These are phyloP conservation scores for Tricladium varicosporioides DNA, from an alignment of 2,329 filamentous ascomycete genomes.

Conservation along the genomic window DNA sequence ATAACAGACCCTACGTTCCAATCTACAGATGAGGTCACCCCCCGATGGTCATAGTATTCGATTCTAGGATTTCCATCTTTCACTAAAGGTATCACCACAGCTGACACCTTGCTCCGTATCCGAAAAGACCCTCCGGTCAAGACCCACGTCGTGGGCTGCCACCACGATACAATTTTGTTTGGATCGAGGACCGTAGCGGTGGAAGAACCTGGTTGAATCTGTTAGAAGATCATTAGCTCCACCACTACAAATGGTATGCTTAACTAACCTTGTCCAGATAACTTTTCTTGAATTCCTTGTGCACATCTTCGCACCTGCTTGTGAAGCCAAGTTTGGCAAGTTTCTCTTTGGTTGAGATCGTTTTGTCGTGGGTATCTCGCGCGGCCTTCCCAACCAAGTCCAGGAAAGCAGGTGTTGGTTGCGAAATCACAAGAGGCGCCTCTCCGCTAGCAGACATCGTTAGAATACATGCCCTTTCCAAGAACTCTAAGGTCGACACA, in stretches of 20 bases:
- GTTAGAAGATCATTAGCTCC: slow-evolving; percentile 10
- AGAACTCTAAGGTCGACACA: background rate
- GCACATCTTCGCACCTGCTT: slow-evolving; percentile 11
- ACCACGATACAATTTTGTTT: slow-evolving; percentile 16
- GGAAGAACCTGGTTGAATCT: slow-evolving; percentile 11
- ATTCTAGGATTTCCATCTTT: slow-evolving; percentile 13
- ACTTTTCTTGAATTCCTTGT: slow-evolving; percentile 14
- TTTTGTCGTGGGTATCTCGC: slow-evolving; percentile 11
- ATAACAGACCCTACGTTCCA: slow-evolving; percentile 13
- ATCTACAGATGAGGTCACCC: slow-evolving; percentile 9
- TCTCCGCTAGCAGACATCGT: slow-evolving; percentile 1
- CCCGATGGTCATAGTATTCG: slow-evolving; percentile 14
- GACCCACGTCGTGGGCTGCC: slow-evolving; percentile 4
- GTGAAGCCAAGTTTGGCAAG: slow-evolving; percentile 13
- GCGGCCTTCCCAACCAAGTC: slow-evolving; percentile 14
- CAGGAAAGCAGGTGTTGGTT: slow-evolving; percentile 11
- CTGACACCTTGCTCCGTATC: slow-evolving; percentile 5
- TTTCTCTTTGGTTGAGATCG: slow-evolving; percentile 1
- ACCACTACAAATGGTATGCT: slow-evolving; percentile 10
- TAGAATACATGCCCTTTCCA: slow-evolving; percentile 5
- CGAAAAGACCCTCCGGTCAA: slow-evolving; percentile 10
- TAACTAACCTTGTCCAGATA: slow-evolving; percentile 14
- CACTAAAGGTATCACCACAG: slow-evolving; percentile 10
- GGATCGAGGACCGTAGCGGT: slow-evolving; percentile 11
- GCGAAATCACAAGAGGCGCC: slow-evolving; percentile 8